These are phyloP conservation scores for Venturia effusa DNA, from an alignment of 2,329 filamentous ascomycete species.

Conservation along the genomic window DNA sequence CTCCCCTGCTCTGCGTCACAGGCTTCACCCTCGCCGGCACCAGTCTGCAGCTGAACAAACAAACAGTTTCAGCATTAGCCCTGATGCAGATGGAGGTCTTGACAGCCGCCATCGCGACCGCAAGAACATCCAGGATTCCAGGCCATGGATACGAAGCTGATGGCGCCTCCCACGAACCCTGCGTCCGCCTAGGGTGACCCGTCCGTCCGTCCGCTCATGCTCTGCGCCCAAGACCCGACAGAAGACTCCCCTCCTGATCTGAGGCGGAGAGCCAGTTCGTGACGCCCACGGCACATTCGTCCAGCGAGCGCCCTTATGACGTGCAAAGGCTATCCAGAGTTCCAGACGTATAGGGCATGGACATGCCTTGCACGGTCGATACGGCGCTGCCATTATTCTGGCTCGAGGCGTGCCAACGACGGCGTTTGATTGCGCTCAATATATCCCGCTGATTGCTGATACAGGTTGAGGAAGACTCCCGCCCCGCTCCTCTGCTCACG, in stretches of 20 bases:
- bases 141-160: background rate
- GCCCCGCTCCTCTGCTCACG: background rate
- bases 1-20: background rate
- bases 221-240: background rate
- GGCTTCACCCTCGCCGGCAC: background rate
- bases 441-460: background rate
- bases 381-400: background rate
- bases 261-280: background rate
- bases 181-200: background rate
- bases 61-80: slow-evolving; percentile 1
- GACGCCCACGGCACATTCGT: background rate
- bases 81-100: background rate
- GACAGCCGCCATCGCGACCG: background rate
- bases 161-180: background rate
- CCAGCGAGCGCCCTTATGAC: background rate
- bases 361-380: background rate
- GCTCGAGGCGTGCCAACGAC: background rate
- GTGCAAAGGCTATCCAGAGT: background rate
- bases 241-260: background rate
- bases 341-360: background rate
- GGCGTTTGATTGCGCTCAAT: slow-evolving; percentile 3
- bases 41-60: background rate
- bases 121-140: background rate
- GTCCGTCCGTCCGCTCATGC: background rate
- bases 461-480: background rate